A percentile compares a stretch with the other conserved stretches of the same genome.
These are phyloP conservation scores for Hypoxylon fuscum DNA, from an alignment of 495 filamentous ascomycete genomes.

Conservation along the genomic window DNA sequence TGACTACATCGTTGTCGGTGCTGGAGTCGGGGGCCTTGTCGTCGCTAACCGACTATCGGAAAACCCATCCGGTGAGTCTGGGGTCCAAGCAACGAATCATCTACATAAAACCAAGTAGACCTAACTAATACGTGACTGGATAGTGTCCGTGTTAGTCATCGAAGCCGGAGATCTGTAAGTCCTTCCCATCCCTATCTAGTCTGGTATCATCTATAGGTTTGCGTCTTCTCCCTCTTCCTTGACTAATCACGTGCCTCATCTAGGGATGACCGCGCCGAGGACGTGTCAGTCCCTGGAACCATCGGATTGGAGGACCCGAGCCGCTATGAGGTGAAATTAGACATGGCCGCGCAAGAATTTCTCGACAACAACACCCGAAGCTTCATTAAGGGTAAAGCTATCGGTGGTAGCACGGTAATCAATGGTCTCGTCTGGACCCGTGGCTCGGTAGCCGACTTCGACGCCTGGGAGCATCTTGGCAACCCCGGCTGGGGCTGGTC, in stretches of 20 bases:
- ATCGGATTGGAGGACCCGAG: conserved; percentile 37
- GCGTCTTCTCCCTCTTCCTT: not conserved
- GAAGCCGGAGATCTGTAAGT: conserved; percentile 54
- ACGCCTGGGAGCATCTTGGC: conserved; percentile 67
- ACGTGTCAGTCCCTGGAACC: conserved; percentile 46
- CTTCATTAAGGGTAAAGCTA: conserved; percentile 51
- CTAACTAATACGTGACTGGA: conserved; percentile 1
- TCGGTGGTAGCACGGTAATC: conserved; percentile 58
- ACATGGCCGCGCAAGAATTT: conserved; percentile 34
- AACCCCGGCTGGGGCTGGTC: conserved; percentile 73
- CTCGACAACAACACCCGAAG: conserved; percentile 50
- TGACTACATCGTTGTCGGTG: conserved; percentile 63
- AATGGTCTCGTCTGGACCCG: conserved; percentile 59
- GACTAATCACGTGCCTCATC: conserved; percentile 6
- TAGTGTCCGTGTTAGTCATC: conserved; percentile 53
- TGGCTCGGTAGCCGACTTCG: conserved; percentile 59
- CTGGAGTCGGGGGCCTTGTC: conserved; percentile 62
- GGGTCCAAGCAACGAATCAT: not conserved
- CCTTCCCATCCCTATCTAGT: not conserved
- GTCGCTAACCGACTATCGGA: conserved; percentile 64
- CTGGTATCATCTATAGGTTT: no score
- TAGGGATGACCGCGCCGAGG: conserved; percentile 46
- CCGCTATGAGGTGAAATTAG: conserved; percentile 36
- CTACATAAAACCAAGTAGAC: not conserved
- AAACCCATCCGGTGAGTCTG: conserved; percentile 43